Evolutionary conservation across 2,329 filamentous ascomycete genomes (phyloP).

Genomic region (Trichoderma sp.): DNA sequence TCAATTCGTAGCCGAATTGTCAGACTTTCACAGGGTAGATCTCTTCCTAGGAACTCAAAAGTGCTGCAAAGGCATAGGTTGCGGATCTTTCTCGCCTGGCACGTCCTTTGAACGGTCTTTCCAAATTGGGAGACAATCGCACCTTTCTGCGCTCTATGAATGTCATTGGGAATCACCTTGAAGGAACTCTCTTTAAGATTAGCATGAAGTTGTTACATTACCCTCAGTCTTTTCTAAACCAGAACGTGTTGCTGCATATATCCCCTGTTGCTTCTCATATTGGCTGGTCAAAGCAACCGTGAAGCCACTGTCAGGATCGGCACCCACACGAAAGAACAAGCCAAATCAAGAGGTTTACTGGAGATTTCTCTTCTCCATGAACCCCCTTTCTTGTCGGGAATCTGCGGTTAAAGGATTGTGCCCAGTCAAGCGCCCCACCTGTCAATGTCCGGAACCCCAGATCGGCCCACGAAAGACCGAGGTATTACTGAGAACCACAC

Average conservation of each 20-base stretch:
- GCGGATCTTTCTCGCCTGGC: not conserved
- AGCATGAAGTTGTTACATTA: not conserved
- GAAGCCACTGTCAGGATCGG: not conserved
- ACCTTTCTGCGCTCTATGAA: not conserved
- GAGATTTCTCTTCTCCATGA: not conserved
- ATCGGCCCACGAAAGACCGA: not conserved
- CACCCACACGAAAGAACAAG: not conserved
- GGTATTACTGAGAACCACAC: not conserved
- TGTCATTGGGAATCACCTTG: not conserved
- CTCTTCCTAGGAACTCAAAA: not conserved
- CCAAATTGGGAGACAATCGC: not conserved
- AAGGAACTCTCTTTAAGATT: not conserved
- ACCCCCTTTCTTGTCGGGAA: not conserved
- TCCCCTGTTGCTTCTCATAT: not conserved
- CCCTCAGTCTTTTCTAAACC: not conserved
- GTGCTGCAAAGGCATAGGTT: not conserved
- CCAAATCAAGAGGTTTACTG: not conserved
- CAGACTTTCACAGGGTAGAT: not conserved
- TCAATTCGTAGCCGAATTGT: not conserved
- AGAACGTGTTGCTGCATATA: not conserved
- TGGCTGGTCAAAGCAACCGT: not conserved
- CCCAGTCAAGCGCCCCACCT: not conserved
- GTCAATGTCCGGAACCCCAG: not conserved
- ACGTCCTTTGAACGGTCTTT: not conserved
- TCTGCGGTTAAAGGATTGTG: not conserved